These are phyloP conservation scores for Eimeria nieschulzi DNA, from an alignment of 169 alveolate genomes.

Conservation along the genomic window DNA sequence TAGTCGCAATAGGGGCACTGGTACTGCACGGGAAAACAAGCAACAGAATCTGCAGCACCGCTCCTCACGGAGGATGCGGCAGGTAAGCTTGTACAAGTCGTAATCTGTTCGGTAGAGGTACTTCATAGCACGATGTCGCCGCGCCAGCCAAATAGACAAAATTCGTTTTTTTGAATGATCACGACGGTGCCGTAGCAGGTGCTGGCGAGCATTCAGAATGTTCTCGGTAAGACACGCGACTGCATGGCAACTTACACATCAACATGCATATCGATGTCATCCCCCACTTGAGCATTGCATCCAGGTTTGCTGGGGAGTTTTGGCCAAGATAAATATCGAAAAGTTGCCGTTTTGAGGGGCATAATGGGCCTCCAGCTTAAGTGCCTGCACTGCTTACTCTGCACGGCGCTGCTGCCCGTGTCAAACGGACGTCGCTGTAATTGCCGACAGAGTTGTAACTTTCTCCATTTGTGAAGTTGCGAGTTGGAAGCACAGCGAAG, in stretches of 20 bases:
- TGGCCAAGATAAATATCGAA: too few relatives aligned
- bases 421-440: constrained; percentile 69
- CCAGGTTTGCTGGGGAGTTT: too few relatives aligned
- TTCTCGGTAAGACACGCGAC: constrained; percentile 89
- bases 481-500: constrained; percentile 60
- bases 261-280: too few relatives aligned
- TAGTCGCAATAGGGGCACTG: too few relatives aligned
- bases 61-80: constrained; percentile 79
- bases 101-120: constrained; percentile 85
- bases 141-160: constrained; percentile 85
- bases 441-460: constrained; percentile 52
- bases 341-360: too few relatives aligned
- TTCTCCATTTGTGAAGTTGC: constrained; percentile 61
- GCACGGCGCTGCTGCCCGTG: constrained; percentile 73
- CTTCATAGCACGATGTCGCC: constrained; percentile 87
- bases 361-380: too few relatives aligned
- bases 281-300: too few relatives aligned
- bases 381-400: neutral
- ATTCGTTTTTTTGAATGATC: constrained; percentile 87
- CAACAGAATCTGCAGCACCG: neutral
- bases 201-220: constrained; percentile 87
- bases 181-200: constrained; percentile 82
- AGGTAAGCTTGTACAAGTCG: constrained; percentile 85
- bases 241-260: constrained; percentile 8
- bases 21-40: neutral